phyloP scores from a whole-genome alignment of 192 early-diverging fungal genomes.

The Polychytrium aggregatum region DNA sequence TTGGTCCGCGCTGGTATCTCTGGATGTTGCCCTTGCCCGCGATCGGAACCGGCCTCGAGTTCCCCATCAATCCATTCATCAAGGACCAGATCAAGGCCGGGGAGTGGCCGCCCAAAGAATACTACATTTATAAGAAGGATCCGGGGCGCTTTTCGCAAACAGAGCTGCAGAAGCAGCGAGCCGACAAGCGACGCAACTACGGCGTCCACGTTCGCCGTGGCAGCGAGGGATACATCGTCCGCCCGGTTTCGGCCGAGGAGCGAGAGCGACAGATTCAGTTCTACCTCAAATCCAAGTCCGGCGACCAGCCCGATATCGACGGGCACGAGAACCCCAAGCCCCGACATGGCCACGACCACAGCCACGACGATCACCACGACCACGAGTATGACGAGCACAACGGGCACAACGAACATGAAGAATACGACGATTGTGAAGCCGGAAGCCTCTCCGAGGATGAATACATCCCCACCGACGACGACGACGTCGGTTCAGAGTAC shows the following conservation, averaged over 20 bases:
- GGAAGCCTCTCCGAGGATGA: background rate
- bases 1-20: slow-evolving; percentile 48
- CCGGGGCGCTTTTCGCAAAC: slow-evolving; percentile 13
- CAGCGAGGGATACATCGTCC: slow-evolving; percentile 42
- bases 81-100: slow-evolving; percentile 25
- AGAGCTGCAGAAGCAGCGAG: slow-evolving; percentile 1
- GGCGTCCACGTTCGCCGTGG: slow-evolving; percentile 23
- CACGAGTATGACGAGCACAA: background rate
- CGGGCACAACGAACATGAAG: background rate
- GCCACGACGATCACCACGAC: background rate
- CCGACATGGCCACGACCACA: background rate
- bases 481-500: background rate
- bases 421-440: slow-evolving; percentile 1
- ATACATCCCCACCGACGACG: background rate
- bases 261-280: slow-evolving; percentile 17
- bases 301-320: background rate
- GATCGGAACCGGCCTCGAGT: slow-evolving; percentile 56
- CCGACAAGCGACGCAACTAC: background rate
- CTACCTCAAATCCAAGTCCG: background rate
- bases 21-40: slow-evolving; percentile 67
- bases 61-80: slow-evolving; percentile 31
- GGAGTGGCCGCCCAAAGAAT: slow-evolving; percentile 68
- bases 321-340: background rate
- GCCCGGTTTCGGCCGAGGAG: slow-evolving; percentile 21
- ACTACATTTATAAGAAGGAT: slow-evolving; percentile 30